Base-by-base conservation (phyloP, 164 flowering plant species). In the Vitis vinifera region DNA sequence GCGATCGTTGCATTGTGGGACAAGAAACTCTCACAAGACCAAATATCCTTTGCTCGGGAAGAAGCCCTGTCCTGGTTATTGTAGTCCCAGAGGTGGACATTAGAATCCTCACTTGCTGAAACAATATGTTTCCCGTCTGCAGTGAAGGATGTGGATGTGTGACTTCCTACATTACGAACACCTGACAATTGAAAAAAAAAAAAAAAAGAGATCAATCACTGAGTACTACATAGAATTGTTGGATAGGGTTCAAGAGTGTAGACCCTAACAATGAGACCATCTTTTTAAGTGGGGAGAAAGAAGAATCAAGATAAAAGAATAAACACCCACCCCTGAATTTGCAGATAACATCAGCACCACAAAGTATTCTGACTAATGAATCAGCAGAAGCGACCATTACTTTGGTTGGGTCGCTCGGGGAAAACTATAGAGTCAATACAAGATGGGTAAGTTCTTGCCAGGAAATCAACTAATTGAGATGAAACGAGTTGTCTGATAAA, bases 361-460 rank as follows among this genome's bases (percentile, higher is more conserved):
- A 68, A 48, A 92, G 79, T 55, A 92, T 77, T 47, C 88, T 76
- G 47, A 90, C 82, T 63, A 71, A 75, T 23, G 92, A 84, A 85
- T 92, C 97, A 71, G 92, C 97, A 74, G 87, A 86, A 68, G 88
- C 82, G 65, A 92, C 89, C 82, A 88, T 75, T 1, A 92, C 76
- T 79, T 83, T 83, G 68, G 81, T 75, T 9, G 84, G 77, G 56
- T 89, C 90, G n/a, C 52, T 75, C 16, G 96, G 92, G n/a, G 74
- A 82, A 69, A 87, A 90, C 97, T 92, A 88, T 23, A 76, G n/a
- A 68, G 27, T 29, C 19, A 63, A 56, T 44, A 51, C 15, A 11
- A 11, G 9, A 47, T n/a, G 8, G 3, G n/a, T 51, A 49, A 67
- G 58, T 51, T 48, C n/a, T 27, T 31, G 3, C 48, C 67, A 57